Evolutionary conservation across 2,329 filamentous ascomycete species (phyloP), one percentile per base, ranked within the genome.

Genomic region (Colletotrichum salicis): DNA sequence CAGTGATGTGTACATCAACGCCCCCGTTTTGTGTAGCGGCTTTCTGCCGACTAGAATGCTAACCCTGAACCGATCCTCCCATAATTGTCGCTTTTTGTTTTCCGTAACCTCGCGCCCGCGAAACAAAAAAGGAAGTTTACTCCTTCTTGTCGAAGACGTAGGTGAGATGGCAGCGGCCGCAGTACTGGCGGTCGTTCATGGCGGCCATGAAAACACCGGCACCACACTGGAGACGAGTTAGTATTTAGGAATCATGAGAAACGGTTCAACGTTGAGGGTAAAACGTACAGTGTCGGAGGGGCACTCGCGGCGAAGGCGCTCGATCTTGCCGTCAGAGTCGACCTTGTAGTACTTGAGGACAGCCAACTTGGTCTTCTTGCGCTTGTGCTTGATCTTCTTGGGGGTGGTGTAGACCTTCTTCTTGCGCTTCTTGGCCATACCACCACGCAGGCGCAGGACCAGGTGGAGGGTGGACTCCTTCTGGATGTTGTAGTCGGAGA

Each of bases 311-410:
- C 97, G 92, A 79, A 99, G 93, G 84, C 96, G 96, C 93, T 99
- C 96, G 82, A 99, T 98, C 93, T 98, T 98, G 88, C 97, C 96
- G 83, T 99, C 96, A 81, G 94, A 94, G 87, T 98, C 96, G 81
- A 99, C 96, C 94, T 99, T 99, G 94, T 99, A 99, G 94, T 99
- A 99, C 93, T 99, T 99, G 87, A 99, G 95, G 80, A 99, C 96
- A 82, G 96, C 96, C 86, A 99, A 90, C 93, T 99, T 99, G 92
- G 94, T 97, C 96, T 99, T 99, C 95, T 98, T 99, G 90, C 95
- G 93, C 95, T 99, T 99, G 93, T 99, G 96, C 96, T 99, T 99
- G 93, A 99, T 99, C 95, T 99, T 99, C 95, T 99, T 99, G 86
- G 96, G 96, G 83, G 96, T 99, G 85, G 94, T 98, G 94, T 99